Conservation (phyloP, 257 asterid species). For the Penstemon newberryi region DNA sequence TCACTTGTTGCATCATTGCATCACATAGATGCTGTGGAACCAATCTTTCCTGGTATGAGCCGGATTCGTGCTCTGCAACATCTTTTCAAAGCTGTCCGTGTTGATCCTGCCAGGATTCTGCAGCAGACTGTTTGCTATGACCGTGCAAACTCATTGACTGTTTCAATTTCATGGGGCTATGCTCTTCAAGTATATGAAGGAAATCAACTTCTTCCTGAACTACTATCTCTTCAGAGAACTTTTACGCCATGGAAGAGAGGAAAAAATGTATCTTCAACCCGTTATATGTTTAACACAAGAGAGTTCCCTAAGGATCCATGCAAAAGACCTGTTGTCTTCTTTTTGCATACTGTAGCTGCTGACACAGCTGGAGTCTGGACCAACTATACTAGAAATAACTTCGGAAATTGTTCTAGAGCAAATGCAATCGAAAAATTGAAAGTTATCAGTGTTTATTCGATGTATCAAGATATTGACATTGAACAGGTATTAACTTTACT, state of each 20-base stretch:
- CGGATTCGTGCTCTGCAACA: constrained; percentile 51
- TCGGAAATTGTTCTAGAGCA: constrained; percentile 43
- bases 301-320: constrained; percentile 57
- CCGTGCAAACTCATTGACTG: constrained; percentile 46
- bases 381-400: constrained; percentile 36
- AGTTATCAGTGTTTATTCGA: constrained; percentile 47
- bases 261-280: constrained; percentile 44
- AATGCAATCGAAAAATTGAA: constrained; percentile 40
- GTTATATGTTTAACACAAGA: constrained; percentile 63
- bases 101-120: constrained; percentile 63
- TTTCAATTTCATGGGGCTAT: constrained; percentile 85
- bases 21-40: constrained; percentile 75
- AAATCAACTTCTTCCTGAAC: constrained; percentile 61
- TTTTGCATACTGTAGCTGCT: constrained; percentile 39
- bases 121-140: constrained; percentile 87
- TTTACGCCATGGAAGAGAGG: constrained; percentile 85
- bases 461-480: constrained; percentile 29
- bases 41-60: constrained; percentile 72
- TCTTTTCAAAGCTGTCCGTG: constrained; percentile 56
- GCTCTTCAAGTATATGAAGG: constrained; percentile 70
- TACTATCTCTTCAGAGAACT: constrained; percentile 54
- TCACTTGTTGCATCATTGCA: constrained; percentile 69
- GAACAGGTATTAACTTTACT: constrained; percentile 48
- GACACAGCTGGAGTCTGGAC: constrained; percentile 46
- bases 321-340: constrained; percentile 62